Percentiles rank a stretch among this genome's conserved stretches.
phyloP scores from a whole-genome alignment of 1,284 basidiomycete genomes.

The Tilletiaria anomala region DNA sequence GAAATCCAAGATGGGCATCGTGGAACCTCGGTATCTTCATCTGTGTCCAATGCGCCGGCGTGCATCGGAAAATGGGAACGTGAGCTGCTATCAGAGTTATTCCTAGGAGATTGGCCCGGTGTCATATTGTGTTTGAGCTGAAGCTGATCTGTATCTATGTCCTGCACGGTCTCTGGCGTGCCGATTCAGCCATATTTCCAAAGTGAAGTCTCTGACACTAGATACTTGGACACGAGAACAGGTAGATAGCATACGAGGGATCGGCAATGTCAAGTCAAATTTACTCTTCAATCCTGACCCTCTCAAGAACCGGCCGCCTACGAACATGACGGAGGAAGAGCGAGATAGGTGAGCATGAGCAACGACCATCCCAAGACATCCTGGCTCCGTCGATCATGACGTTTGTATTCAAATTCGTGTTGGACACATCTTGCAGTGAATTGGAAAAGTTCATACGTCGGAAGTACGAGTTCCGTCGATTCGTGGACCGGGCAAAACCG shows the following conservation, averaged over 20 bases:
- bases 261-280: constrained; percentile 64
- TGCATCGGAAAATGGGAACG: constrained; percentile 78
- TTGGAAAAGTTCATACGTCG: constrained; percentile 68
- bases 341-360: too few species aligned
- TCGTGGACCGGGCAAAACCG: constrained; percentile 16
- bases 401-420: background rate
- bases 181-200: constrained; percentile 24
- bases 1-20: constrained; percentile 64
- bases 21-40: constrained; percentile 49
- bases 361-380: too few species aligned
- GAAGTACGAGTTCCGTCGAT: constrained; percentile 42
- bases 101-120: background rate
- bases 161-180: background rate
- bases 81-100: too few species aligned
- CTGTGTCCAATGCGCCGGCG: constrained; percentile 62
- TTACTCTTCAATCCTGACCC: constrained; percentile 61
- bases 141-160: background rate
- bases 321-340: constrained; percentile 60
- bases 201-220: constrained; percentile 65
- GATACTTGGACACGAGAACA: constrained; percentile 74
- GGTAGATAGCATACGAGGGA: constrained; percentile 58
- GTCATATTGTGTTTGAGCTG: background rate
- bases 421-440: too few species aligned
- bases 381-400: background rate
- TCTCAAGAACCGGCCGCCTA: constrained; percentile 57